These are phyloP conservation scores for Penicillium coprophilum DNA, from an alignment of 495 filamentous ascomycete species.

Conservation along the genomic window DNA sequence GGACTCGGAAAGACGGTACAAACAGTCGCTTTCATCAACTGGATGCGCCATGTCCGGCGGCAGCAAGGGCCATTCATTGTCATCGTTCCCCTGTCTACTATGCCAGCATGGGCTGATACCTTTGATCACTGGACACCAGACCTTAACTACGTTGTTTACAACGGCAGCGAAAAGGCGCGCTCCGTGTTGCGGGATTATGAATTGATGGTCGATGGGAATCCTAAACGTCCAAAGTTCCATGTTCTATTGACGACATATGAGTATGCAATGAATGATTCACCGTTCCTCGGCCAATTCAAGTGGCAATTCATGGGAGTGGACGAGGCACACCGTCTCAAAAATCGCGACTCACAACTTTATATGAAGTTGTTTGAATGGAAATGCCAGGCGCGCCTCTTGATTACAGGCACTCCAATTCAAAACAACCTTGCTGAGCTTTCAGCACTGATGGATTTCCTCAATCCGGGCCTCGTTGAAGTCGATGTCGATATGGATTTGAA, in stretches of 20 bases:
- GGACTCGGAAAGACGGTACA: constrained; percentile 98
- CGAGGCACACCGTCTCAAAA: constrained; percentile 96
- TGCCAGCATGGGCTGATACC: constrained; percentile 96
- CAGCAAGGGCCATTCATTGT: constrained; percentile 96
- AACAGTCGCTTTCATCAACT: constrained; percentile 94
- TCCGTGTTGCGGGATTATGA: constrained; percentile 84
- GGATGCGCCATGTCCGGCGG: constrained; percentile 85
- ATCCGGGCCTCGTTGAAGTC: constrained; percentile 81
- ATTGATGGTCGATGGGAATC: constrained; percentile 78
- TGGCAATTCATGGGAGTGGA: constrained; percentile 98
- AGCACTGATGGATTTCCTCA: constrained; percentile 91
- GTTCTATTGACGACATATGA: constrained; percentile 95
- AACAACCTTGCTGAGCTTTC: constrained; percentile 92
- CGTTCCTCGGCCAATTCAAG: constrained; percentile 79
- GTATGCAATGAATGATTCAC: constrained; percentile 77
- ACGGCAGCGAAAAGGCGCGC: constrained; percentile 78
- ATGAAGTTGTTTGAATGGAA: constrained; percentile 79
- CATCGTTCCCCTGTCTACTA: constrained; percentile 91
- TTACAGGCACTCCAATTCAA: constrained; percentile 96
- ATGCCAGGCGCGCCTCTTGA: constrained; percentile 80
- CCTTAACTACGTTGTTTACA: constrained; percentile 95
- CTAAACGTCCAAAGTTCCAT: constrained; percentile 86
- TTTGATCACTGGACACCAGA: constrained; percentile 97
- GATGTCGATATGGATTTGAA: constrained; percentile 85
- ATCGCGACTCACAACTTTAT: constrained; percentile 90